Evolutionary conservation across 495 filamentous ascomycete species (phyloP).

Genomic region (Penicillium egyptiacum): DNA sequence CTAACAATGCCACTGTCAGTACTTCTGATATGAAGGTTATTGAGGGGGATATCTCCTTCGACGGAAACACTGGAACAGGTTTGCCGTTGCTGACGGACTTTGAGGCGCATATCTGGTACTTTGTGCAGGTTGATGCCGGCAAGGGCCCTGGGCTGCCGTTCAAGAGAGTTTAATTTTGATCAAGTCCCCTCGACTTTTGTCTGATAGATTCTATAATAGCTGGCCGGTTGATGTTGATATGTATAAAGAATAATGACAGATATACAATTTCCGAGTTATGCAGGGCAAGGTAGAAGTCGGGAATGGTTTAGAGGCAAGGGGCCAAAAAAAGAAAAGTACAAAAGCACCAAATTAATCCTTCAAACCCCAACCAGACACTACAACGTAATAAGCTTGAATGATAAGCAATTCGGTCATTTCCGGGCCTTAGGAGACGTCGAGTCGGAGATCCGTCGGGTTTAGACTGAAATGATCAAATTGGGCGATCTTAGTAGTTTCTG

Average conservation of each 20-base stretch:
- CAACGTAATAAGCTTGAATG: not conserved
- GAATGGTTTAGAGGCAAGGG: too few species aligned
- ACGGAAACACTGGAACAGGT: conserved; percentile 46
- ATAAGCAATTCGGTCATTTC: conserved; percentile 3
- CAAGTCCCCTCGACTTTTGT: not conserved
- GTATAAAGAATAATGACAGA: not conserved
- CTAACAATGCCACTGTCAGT: conserved; percentile 35
- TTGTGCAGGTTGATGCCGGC: conserved; percentile 34
- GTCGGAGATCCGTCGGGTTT: conserved; percentile 1
- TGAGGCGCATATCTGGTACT: conserved; percentile 50
- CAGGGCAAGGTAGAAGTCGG: too few species aligned
- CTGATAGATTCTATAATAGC: not conserved
- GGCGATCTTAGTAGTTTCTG: conserved; percentile 5
- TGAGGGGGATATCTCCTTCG: conserved; percentile 34
- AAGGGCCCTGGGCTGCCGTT: conserved; percentile 25
- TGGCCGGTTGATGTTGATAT: not conserved
- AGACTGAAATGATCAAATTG: not conserved
- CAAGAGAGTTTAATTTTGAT: conserved; percentile 2
- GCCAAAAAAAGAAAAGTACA: not conserved
- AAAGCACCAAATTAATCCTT: not conserved
- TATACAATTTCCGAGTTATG: not conserved
- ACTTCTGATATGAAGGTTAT: conserved; percentile 35
- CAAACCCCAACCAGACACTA: not conserved
- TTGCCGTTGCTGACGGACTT: conserved; percentile 18
- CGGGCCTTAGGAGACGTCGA: not conserved